Evolutionary conservation across 1,139 yeast species (phyloP).

Genomic region (Pichia sp.): DNA sequence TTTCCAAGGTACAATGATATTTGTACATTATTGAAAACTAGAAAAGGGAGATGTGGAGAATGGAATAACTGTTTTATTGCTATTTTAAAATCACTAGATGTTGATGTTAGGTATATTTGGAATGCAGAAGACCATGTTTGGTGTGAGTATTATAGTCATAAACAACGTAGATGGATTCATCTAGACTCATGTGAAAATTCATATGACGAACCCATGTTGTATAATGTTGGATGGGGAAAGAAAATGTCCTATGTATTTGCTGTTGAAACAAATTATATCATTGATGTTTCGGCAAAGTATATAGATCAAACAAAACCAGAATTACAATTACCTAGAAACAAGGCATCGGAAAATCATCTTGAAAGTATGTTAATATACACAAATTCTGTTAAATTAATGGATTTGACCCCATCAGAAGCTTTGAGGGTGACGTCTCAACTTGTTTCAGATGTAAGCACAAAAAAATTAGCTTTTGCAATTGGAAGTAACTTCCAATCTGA

Average conservation of each 20-base stretch:
- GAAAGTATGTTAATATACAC: conserved; percentile 32
- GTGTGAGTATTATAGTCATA: conserved; percentile 77
- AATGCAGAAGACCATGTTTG: conserved; percentile 92
- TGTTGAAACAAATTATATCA: conserved; percentile 50
- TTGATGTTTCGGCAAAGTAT: conserved; percentile 68
- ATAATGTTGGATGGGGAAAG: conserved; percentile 87
- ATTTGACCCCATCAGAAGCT: conserved; percentile 20
- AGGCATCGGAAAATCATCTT: conserved; percentile 39
- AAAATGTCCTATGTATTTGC: conserved; percentile 84
- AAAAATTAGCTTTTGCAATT: neutral
- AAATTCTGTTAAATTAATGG: conserved; percentile 35
- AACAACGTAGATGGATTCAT: conserved; percentile 71
- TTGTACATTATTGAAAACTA: conserved; percentile 48
- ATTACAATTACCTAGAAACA: conserved; percentile 46
- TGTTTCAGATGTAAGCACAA: conserved; percentile 15
- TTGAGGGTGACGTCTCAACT: conserved; percentile 19
- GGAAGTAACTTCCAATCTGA: neutral
- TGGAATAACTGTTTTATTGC: conserved; percentile 85
- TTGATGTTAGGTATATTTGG: conserved; percentile 69
- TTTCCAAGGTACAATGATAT: conserved; percentile 79
- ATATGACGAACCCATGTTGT: conserved; percentile 72
- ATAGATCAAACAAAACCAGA: conserved; percentile 40
- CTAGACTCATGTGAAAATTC: conserved; percentile 85
- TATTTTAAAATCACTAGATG: conserved; percentile 60
- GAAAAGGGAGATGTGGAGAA: conserved; percentile 88